These are phyloP conservation scores for Alternaria gansuensis DNA, from an alignment of 2,329 filamentous ascomycete genomes.

Conservation along the genomic window DNA sequence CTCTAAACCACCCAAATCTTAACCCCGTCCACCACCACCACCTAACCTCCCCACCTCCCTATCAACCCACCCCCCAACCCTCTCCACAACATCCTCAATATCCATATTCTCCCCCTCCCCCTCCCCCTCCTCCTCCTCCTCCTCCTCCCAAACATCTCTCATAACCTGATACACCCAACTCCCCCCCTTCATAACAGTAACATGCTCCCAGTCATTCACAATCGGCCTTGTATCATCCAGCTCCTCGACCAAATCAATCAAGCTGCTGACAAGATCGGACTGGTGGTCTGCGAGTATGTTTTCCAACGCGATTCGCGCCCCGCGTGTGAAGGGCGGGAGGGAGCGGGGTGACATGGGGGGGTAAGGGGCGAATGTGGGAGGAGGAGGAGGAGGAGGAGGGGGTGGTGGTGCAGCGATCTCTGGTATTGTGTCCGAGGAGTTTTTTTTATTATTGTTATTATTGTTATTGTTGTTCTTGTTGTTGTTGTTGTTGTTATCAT, in stretches of 20 bases:
- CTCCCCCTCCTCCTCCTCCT: neutral
- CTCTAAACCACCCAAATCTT: neutral
- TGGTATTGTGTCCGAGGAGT: neutral
- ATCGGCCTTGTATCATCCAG: constrained; percentile 12
- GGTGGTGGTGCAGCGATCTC: neutral
- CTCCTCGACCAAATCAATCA: constrained; percentile 2
- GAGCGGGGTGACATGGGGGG: neutral
- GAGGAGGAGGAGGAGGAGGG: neutral
- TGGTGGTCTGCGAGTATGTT: constrained; percentile 14
- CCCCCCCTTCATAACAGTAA: constrained; percentile 12
- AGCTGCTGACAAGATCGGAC: neutral
- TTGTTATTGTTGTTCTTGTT: no score
- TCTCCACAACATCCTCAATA: neutral
- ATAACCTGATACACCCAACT: constrained; percentile 13
- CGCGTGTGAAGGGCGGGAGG: constrained; percentile 13
- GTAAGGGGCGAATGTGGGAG: neutral
- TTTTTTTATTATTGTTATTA: no score
- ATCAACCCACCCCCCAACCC: constrained; percentile 11
- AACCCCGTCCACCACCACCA: neutral
- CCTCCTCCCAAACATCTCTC: constrained; percentile 11
- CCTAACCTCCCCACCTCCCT: constrained; percentile 9
- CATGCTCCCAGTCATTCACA: constrained; percentile 13
- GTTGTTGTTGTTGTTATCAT: no score
- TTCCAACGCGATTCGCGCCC: constrained; percentile 14
- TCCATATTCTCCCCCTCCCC: neutral